Evolutionary conservation across 768 basidiomycete species (phyloP), one percentile per base, ranked within the genome.

Genomic region (Tricholoma saponaceum): DNA sequence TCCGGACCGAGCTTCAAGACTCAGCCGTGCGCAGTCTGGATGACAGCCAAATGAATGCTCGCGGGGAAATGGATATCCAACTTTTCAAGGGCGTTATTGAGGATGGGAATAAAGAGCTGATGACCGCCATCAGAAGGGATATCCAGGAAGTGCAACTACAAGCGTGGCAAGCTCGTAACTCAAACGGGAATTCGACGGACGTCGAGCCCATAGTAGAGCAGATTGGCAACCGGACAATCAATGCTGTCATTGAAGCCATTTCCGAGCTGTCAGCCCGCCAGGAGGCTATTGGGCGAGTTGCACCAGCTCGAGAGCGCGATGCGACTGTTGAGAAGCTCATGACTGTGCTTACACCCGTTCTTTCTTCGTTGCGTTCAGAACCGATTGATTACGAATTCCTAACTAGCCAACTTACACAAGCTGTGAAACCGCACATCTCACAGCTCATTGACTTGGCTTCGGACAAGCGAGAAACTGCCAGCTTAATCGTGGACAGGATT

Each of bases 401-500:
- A 57, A 94, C 92, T 2, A 77, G 75, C 46, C 83, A 84, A 63
- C 82, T 94, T 14, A 80, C 87, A 22, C 89, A 94, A 69, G 89
- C 92, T 0, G 92, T 94, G 66, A 92, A 93, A 64, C 92, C 92
- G 6, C 88, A 92, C 61, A 92, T 94, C 23, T 83, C 90, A 1
- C 90, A 94, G 62, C 84, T 94, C 58, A 94, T 94, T 60, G 92
- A 94, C 67, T 80, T 94, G 51, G 87, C 92, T 25, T 91, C 89
- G 0, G 92, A 94, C 68, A 94, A 94, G 69, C 82, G 89, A 33
- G 92, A 94, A 71, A 94, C 92, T 3, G 92, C 92, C 3, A 79
- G 81, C 6, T 80, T 94, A 41, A 94, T 94, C 57, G 83, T 92
- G 26, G 82, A 92, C 52, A 76, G 81, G 20, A 80, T 94, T 37